Percentiles rank a stretch among this genome's conserved stretches.
These are phyloP conservation scores for Hamamelis virginiana DNA, from an alignment of 164 flowering plant genomes.

Conservation along the genomic window DNA sequence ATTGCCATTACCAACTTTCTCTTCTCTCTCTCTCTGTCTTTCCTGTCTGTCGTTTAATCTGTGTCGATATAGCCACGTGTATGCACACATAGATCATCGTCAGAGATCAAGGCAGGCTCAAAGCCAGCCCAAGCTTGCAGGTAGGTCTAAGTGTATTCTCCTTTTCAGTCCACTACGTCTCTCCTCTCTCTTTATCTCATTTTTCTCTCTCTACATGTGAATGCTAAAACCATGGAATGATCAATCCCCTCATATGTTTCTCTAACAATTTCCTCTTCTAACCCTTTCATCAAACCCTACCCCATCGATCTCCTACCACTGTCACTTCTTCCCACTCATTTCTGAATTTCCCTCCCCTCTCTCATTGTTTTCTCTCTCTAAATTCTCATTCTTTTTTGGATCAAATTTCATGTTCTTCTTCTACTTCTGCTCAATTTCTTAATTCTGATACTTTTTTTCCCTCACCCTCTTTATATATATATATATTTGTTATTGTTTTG, in stretches of 20 bases:
- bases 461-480: too few species aligned
- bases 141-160: constrained; percentile 5
- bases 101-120: too few species aligned
- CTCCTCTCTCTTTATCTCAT: constrained; percentile 15
- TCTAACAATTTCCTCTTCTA: constrained; percentile 1
- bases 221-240: constrained; percentile 13
- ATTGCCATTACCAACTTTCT: neutral
- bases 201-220: constrained; percentile 18
- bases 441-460: too few species aligned
- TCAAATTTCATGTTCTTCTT: neutral
- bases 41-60: too few species aligned
- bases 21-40: neutral
- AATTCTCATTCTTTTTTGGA: neutral
- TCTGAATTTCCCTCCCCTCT: neutral
- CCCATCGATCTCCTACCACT: constrained; percentile 7
- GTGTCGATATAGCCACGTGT: too few species aligned
- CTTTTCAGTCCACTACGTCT: constrained; percentile 25
- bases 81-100: neutral
- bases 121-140: too few species aligned
- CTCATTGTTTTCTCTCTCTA: neutral
- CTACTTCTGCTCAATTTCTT: too few species aligned
- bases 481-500: neutral
- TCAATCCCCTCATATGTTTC: neutral
- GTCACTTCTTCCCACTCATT: neutral
- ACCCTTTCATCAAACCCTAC: constrained; percentile 7